Evolutionary conservation across 148 eudicot species (phyloP).

Genomic region (Spergularia bocconei): DNA sequence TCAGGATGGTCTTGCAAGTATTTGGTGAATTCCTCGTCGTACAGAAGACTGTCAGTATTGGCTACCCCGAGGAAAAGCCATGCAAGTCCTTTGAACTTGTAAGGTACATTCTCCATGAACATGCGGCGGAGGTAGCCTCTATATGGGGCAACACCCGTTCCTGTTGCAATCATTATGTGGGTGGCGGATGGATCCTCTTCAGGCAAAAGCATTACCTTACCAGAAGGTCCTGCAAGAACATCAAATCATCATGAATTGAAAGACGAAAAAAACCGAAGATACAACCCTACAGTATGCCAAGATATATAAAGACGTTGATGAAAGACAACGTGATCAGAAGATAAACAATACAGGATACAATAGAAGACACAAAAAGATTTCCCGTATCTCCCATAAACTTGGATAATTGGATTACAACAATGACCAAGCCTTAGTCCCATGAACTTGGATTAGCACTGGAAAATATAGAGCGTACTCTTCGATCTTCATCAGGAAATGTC

Average conservation of each 20-base stretch:
- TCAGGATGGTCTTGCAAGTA: conserved; percentile 65
- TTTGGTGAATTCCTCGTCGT: conserved; percentile 74
- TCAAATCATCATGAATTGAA: conserved; percentile 2
- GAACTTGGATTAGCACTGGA: too few relatives aligned
- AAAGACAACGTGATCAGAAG: too few relatives aligned
- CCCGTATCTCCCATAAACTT: too few relatives aligned
- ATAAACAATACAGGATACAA: too few relatives aligned
- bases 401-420: too few relatives aligned
- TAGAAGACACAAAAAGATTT: too few relatives aligned
- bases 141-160: conserved; percentile 91
- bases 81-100: conserved; percentile 78
- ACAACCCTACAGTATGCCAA: too few relatives aligned
- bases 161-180: conserved; percentile 98
- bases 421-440: too few relatives aligned
- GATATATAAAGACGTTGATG: too few relatives aligned
- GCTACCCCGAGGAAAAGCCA: conserved; percentile 98
- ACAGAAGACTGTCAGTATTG: conserved; percentile 81
- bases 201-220: conserved; percentile 91
- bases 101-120: conserved; percentile 91
- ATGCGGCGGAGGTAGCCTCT: conserved; percentile 93
- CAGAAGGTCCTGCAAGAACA: conserved; percentile 73
- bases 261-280: background rate
- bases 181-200: conserved; percentile 79
- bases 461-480: too few relatives aligned
- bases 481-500: too few relatives aligned